These are phyloP conservation scores for Drosera spatulata DNA, from an alignment of 179 eudicot species.

Conservation along the genomic window DNA sequence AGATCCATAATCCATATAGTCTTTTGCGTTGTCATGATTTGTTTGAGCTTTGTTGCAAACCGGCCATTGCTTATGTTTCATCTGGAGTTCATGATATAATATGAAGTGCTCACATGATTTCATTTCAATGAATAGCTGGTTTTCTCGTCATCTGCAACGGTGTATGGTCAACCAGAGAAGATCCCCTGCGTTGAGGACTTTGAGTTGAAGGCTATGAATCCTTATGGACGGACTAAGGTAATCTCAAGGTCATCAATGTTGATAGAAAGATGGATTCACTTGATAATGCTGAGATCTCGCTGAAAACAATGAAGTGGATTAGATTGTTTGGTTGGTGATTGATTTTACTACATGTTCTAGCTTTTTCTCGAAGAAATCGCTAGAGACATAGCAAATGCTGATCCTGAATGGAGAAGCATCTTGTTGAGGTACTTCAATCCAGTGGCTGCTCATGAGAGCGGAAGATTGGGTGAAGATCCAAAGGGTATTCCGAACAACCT, in stretches of 20 bases:
- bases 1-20: no score
- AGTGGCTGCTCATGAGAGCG: constrained; percentile 89
- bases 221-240: constrained; percentile 95
- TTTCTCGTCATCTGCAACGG: constrained; percentile 91
- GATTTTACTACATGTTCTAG: constrained; percentile 17
- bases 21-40: no score
- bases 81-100: neutral
- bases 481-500: constrained; percentile 83
- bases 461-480: constrained; percentile 91
- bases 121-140: constrained; percentile 45
- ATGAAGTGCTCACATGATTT: constrained; percentile 1
- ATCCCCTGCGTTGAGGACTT: constrained; percentile 80
- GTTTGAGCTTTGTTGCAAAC: no score
- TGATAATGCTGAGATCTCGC: no score
- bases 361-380: constrained; percentile 82
- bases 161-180: constrained; percentile 81
- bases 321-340: no score
- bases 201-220: constrained; percentile 66
- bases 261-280: no score
- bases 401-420: constrained; percentile 64
- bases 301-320: no score
- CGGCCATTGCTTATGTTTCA: no score
- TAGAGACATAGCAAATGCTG: constrained; percentile 59
- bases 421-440: constrained; percentile 82
- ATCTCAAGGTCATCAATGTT: no score